phyloP scores from a whole-genome alignment of 1,284 basidiomycete species.

The Vanrija pseudolonga region DNA sequence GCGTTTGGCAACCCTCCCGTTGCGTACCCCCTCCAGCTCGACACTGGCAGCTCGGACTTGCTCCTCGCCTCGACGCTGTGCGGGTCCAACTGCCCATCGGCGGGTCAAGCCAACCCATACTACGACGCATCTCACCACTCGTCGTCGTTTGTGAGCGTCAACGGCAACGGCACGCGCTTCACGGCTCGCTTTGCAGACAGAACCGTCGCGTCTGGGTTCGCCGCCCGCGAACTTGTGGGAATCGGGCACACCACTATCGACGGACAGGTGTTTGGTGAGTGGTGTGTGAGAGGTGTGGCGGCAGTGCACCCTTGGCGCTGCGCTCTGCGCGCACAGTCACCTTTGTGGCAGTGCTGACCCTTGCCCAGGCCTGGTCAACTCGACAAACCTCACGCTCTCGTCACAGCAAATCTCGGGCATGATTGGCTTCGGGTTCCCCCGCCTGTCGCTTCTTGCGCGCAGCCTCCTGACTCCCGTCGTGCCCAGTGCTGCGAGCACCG shows the following conservation, averaged over 20 bases:
- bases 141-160: slow-evolving; percentile 22
- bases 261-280: slow-evolving; percentile 26
- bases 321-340: background rate
- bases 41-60: slow-evolving; percentile 43
- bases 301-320: background rate
- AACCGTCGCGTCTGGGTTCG: slow-evolving; percentile 30
- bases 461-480: slow-evolving; percentile 7
- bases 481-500: background rate
- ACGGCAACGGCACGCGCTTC: slow-evolving; percentile 30
- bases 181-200: slow-evolving; percentile 32
- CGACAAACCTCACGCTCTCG: slow-evolving; percentile 45
- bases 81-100: slow-evolving; percentile 26
- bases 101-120: slow-evolving; percentile 26
- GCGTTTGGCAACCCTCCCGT: slow-evolving; percentile 35
- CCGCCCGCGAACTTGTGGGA: slow-evolving; percentile 31
- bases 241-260: slow-evolving; percentile 19
- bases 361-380: slow-evolving; percentile 33
- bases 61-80: slow-evolving; percentile 41
- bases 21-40: slow-evolving; percentile 43
- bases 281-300: slow-evolving; percentile 5
- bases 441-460: slow-evolving; percentile 28
- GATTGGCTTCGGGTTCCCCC: slow-evolving; percentile 48
- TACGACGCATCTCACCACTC: slow-evolving; percentile 29
- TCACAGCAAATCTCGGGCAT: slow-evolving; percentile 47
- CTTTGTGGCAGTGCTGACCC: background rate